Base-by-base conservation (phyloP, 768 basidiomycete genomes). In the Tricholomella constricta region DNA sequence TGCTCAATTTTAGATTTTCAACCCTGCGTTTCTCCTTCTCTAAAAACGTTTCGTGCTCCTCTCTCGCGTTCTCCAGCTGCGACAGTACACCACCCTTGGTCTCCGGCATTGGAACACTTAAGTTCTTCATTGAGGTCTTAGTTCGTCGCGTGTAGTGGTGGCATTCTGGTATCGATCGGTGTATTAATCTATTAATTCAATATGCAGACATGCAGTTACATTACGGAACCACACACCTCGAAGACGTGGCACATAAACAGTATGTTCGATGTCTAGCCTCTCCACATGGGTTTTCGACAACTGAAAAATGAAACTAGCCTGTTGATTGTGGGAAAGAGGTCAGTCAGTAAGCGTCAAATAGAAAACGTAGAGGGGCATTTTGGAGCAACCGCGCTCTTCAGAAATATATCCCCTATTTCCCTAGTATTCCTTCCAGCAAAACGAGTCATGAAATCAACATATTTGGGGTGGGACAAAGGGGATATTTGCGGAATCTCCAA, bases 231-330 rank as follows among this genome's bases (percentile, higher is more conserved):
- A 11, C 73, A 32, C 48, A 82, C 92, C 78, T 85, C 88, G 66
- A 93, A 81, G 45, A 91, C 84, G 65, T 91, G 81, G 64, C 81
- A 88, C 74, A 91, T 81, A 31, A 94, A 67, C 3, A 91, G 65
- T n/a, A n/a, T n/a, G n/a, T 61, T 93, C 89, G 5, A 92, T 78
- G 63, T 94, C 90, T 22, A 91, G 76, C 0, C 82, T 81, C 64
- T 92, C 90, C 3, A 89, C 88, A 55, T 92, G 86, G 45, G 94
- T 79, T 56, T 79, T 83, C 32, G 85, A 83, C 12, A 89, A 72
- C 38, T 77, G 78, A 47, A 91, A 66, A 35, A 89, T 74, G 62
- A 91, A 91, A 22, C 82, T 71, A 4, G 81, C 76, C 25, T 78
- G 75, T 65, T 83, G 58, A 50, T 70, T 71, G 76, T 76, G 76